phyloP scores from a whole-genome alignment of 495 filamentous ascomycete genomes.

The Clavariopsis aquatica region DNA sequence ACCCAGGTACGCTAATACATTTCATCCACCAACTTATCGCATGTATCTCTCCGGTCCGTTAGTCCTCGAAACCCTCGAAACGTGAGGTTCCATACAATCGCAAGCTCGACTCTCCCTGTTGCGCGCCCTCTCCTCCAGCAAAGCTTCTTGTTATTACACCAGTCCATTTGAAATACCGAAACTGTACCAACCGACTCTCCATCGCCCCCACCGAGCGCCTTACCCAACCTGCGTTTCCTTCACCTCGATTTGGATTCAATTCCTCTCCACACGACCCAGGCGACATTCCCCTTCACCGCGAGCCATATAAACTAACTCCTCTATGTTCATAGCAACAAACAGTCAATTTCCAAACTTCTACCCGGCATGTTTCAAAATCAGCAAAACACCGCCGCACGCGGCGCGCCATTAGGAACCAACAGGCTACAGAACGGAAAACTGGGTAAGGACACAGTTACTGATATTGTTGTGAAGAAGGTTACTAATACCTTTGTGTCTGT shows the following conservation, averaged over 20 bases:
- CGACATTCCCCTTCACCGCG: not conserved
- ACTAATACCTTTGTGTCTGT: constrained; percentile 17
- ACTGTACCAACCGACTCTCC: not conserved
- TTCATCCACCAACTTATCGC: constrained; percentile 11
- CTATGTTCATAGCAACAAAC: constrained; percentile 25
- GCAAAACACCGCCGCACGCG: constrained; percentile 31
- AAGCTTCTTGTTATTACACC: not conserved
- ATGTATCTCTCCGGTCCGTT: constrained; percentile 39
- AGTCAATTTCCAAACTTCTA: constrained; percentile 32
- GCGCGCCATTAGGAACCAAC: constrained; percentile 29
- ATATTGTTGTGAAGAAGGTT: not conserved
- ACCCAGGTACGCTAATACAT: not conserved
- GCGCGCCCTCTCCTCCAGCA: not conserved
- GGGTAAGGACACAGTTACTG: constrained; percentile 22
- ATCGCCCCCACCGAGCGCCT: not conserved
- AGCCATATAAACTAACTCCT: constrained; percentile 7
- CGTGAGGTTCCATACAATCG: constrained; percentile 5
- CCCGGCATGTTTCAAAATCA: constrained; percentile 38
- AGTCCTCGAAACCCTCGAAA: constrained; percentile 18
- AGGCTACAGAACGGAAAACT: constrained; percentile 41
- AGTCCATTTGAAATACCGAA: not conserved
- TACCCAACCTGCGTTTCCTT: not conserved
- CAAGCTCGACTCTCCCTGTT: constrained; percentile 10
- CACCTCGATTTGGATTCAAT: not conserved
- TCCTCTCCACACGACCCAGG: not conserved